A percentile compares a stretch with the other conserved stretches of the same genome.
Conservation (phyloP, 306 rosid genomes). For the Delonix regia region DNA sequence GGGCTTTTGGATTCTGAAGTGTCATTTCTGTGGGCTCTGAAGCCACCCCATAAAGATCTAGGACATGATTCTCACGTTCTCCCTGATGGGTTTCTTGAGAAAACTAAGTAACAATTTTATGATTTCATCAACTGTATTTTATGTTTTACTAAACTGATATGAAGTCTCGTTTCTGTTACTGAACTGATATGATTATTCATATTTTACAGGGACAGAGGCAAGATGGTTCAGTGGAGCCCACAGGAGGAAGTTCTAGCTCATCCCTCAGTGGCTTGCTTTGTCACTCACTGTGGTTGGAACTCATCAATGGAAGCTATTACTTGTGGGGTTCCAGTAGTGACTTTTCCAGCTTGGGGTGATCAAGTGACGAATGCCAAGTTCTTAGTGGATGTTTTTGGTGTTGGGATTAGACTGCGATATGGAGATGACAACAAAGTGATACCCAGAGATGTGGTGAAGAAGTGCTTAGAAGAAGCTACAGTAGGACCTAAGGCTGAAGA, state of each 20-base stretch:
- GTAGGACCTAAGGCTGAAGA: constrained; percentile 56
- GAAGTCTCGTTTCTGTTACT: no score
- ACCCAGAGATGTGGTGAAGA: constrained; percentile 53
- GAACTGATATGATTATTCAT: no score
- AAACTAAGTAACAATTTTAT: constrained; percentile 3
- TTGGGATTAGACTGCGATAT: constrained; percentile 52
- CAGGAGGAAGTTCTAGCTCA: constrained; percentile 66
- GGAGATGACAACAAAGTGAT: constrained; percentile 43
- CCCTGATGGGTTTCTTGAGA: constrained; percentile 56
- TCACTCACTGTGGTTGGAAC: constrained; percentile 86
- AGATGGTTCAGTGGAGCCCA: constrained; percentile 67
- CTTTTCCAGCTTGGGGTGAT: constrained; percentile 88
- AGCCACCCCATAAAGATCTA: constrained; percentile 34
- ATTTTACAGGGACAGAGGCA: constrained; percentile 44
- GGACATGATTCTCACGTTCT: constrained; percentile 26
- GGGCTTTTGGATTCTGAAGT: constrained; percentile 52
- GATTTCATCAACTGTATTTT: no score
- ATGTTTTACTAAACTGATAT: no score
- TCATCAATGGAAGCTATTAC: constrained; percentile 63
- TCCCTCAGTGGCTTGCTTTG: constrained; percentile 61
- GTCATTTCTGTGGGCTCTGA: constrained; percentile 68
- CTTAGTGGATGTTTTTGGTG: constrained; percentile 60
- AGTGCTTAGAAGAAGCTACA: constrained; percentile 52
- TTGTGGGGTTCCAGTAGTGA: constrained; percentile 63
- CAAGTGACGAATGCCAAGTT: constrained; percentile 73